These are phyloP conservation scores for Vaccinium macrocarpon DNA, from an alignment of 148 eudicot genomes.

Conservation along the genomic window DNA sequence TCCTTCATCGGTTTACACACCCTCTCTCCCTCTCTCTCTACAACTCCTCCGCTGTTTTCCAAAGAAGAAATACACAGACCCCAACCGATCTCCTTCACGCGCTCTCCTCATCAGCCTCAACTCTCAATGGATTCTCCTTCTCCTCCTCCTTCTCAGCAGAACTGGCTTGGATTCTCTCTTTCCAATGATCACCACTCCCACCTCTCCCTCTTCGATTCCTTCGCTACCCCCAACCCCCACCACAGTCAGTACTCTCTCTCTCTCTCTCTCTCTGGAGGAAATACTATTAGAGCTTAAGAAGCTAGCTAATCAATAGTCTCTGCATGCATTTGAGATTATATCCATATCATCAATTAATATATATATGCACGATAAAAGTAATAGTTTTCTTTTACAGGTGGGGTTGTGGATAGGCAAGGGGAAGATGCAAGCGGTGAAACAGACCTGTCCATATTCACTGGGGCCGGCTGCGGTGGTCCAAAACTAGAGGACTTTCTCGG, in stretches of 20 bases:
- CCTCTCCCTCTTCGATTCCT: constrained; percentile 21
- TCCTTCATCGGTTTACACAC: constrained; percentile 13
- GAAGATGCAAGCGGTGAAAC: constrained; percentile 19
- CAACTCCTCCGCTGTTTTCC: constrained; percentile 20
- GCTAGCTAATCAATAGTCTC: neutral
- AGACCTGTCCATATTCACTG: constrained; percentile 18
- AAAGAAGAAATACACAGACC: neutral
- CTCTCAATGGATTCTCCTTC: constrained; percentile 31
- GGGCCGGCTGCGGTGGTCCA: constrained; percentile 29
- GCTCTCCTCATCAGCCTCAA: constrained; percentile 1
- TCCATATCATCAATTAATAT: too few relatives aligned
- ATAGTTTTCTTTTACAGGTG: neutral
- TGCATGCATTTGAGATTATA: neutral
- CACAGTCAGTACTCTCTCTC: neutral
- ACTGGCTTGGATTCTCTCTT: constrained; percentile 50
- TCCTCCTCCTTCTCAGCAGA: constrained; percentile 18
- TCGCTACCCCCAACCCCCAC: constrained; percentile 16
- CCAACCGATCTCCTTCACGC: constrained; percentile 18
- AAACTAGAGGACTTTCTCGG: constrained; percentile 52
- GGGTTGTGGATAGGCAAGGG: constrained; percentile 10
- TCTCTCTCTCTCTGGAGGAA: neutral
- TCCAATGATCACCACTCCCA: constrained; percentile 30
- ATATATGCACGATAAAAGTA: neutral
- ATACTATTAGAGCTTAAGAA: neutral
- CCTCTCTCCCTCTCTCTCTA: constrained; percentile 15